phyloP scores from a whole-genome alignment of 169 alveolate species.

The Theileria sp. region DNA sequence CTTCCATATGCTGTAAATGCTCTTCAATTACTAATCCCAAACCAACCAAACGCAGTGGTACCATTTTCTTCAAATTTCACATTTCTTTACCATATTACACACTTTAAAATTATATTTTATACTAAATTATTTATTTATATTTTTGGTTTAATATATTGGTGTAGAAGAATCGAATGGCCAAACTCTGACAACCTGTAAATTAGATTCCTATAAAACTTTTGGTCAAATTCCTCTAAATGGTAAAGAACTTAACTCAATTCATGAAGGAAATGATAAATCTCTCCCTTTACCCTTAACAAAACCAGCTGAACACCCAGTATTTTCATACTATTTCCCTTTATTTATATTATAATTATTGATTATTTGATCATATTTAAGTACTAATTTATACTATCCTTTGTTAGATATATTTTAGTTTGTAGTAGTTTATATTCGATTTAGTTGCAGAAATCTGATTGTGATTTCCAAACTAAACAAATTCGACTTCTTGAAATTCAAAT shows the following conservation, averaged over 20 bases:
- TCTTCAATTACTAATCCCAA: slow-evolving; percentile 1
- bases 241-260: slow-evolving; percentile 10
- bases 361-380: neutral
- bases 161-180: neutral
- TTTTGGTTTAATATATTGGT: neutral
- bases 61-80: neutral
- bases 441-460: neutral
- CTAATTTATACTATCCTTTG: too few relatives aligned
- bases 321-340: neutral
- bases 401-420: too few relatives aligned
- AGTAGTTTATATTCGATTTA: neutral
- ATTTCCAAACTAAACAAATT: slow-evolving; percentile 22
- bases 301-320: slow-evolving; percentile 3
- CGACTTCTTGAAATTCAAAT: slow-evolving; percentile 26
- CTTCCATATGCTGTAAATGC: slow-evolving; percentile 52
- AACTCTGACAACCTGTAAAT: neutral
- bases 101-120: neutral
- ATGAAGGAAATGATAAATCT: slow-evolving; percentile 5
- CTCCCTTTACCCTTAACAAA: neutral
- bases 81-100: neutral
- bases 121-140: neutral
- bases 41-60: slow-evolving; percentile 6
- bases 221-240: slow-evolving; percentile 35
- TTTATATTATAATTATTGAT: neutral
- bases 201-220: neutral